These are phyloP conservation scores for Micromonas commoda DNA, from an alignment of 139 green algal species.

Conservation along the genomic window DNA sequence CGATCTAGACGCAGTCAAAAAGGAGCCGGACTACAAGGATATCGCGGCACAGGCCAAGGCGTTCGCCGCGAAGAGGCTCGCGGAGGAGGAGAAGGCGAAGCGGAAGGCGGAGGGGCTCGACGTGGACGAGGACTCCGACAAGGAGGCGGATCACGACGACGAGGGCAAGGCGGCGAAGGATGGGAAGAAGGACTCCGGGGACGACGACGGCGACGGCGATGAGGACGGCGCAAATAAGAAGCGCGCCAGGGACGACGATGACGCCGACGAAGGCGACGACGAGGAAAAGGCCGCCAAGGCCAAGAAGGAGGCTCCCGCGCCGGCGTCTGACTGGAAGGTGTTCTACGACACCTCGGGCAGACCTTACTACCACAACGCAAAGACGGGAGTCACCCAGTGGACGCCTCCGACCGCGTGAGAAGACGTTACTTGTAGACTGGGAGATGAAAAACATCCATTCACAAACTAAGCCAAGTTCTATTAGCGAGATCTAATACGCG, in stretches of 20 bases:
- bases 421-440: background rate
- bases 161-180: background rate
- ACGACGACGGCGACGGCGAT: background rate
- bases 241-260: background rate
- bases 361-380: conserved; percentile 29
- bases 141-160: background rate
- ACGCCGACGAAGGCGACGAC: background rate
- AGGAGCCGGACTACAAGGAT: conserved; percentile 31
- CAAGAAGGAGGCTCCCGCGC: background rate
- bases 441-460: background rate
- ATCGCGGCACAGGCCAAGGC: conserved; percentile 19
- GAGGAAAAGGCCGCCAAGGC: background rate
- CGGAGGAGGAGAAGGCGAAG: conserved; percentile 8
- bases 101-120: background rate
- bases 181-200: background rate
- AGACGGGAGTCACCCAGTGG: conserved; percentile 28
- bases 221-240: background rate
- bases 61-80: conserved; percentile 10
- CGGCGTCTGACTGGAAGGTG: conserved; percentile 16
- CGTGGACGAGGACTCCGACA: background rate
- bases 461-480: background rate
- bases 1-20: background rate
- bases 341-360: conserved; percentile 23
- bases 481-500: background rate
- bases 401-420: background rate